These are phyloP conservation scores for Scedosporium boydii DNA, from an alignment of 2,329 filamentous ascomycete genomes.

Conservation along the genomic window DNA sequence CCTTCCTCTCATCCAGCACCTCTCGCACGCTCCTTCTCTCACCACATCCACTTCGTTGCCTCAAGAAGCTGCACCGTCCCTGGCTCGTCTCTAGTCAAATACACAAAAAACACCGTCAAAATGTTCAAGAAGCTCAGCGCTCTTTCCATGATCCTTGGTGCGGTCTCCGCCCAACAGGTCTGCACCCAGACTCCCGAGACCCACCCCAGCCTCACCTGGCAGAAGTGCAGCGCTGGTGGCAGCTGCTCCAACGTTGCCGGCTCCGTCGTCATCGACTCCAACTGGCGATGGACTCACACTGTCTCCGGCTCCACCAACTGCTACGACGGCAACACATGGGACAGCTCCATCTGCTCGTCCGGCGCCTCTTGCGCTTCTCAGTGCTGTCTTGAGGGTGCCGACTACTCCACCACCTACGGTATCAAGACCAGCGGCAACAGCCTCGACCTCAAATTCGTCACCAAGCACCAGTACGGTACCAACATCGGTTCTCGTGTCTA, in stretches of 20 bases:
- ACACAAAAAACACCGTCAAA: conserved; percentile 3
- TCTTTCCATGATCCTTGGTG: conserved; percentile 30
- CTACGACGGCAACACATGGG: conserved; percentile 44
- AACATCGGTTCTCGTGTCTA: conserved; percentile 46
- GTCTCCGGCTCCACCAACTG: conserved; percentile 40
- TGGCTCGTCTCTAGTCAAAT: not conserved
- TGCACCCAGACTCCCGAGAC: conserved; percentile 37
- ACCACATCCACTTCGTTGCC: not conserved
- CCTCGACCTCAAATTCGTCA: conserved; percentile 49
- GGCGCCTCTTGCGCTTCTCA: conserved; percentile 33
- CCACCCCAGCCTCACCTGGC: conserved; percentile 44
- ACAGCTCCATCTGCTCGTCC: conserved; percentile 30
- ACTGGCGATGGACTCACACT: conserved; percentile 54
- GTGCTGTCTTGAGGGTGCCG: conserved; percentile 44
- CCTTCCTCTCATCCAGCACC: not conserved
- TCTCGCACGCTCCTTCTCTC: not conserved
- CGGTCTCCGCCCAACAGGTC: conserved; percentile 38
- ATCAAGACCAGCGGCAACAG: conserved; percentile 40
- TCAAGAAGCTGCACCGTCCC: not conserved
- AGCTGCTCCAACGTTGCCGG: conserved; percentile 38
- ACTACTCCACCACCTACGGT: conserved; percentile 43
- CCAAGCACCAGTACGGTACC: conserved; percentile 33
- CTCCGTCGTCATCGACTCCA: conserved; percentile 47
- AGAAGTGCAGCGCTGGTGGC: conserved; percentile 40
- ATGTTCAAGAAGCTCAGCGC: conserved; percentile 15